Conservation (phyloP, 2,329 filamentous ascomycete species). For the Stagonosporopsis tanaceti region DNA sequence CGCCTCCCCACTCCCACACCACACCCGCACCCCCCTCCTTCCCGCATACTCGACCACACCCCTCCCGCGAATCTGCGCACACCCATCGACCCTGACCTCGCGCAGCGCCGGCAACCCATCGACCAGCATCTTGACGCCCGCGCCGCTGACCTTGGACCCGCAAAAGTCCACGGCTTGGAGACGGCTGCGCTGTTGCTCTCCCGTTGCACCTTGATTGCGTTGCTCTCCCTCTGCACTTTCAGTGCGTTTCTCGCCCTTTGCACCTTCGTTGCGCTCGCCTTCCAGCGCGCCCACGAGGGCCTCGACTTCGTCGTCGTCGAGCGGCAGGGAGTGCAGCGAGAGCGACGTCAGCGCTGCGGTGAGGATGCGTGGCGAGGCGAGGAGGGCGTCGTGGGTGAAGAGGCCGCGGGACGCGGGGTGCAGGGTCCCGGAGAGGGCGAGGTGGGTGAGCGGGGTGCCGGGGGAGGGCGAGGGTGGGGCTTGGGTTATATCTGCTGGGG, state of each 20-base stretch:
- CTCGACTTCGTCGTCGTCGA: slow-evolving; percentile 45
- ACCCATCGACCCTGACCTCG: slow-evolving; percentile 47
- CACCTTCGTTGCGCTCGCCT: no score
- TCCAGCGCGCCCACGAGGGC: slow-evolving; percentile 21
- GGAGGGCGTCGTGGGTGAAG: slow-evolving; percentile 2
- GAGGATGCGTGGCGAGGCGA: slow-evolving; percentile 34
- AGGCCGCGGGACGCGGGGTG: slow-evolving; percentile 3
- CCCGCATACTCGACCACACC: slow-evolving; percentile 55
- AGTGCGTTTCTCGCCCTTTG: no score
- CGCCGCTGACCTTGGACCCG: slow-evolving; percentile 51
- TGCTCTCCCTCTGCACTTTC: no score
- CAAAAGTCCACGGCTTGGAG: slow-evolving; percentile 47
- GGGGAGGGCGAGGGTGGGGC: background rate
- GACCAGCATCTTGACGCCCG: slow-evolving; percentile 50
- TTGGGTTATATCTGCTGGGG: no score
- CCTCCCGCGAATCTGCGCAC: slow-evolving; percentile 41
- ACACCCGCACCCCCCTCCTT: slow-evolving; percentile 41
- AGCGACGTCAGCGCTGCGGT: slow-evolving; percentile 29
- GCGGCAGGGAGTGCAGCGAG: slow-evolving; percentile 24
- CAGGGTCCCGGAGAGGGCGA: slow-evolving; percentile 17
- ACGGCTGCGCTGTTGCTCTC: no score
- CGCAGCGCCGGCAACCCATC: slow-evolving; percentile 37
- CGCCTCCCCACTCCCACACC: slow-evolving; percentile 30
- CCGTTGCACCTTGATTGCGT: no score
- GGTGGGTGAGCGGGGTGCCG: slow-evolving; percentile 10